phyloP scores from a whole-genome alignment of 2,329 filamentous ascomycete species.

The Diaporthe sp. region DNA sequence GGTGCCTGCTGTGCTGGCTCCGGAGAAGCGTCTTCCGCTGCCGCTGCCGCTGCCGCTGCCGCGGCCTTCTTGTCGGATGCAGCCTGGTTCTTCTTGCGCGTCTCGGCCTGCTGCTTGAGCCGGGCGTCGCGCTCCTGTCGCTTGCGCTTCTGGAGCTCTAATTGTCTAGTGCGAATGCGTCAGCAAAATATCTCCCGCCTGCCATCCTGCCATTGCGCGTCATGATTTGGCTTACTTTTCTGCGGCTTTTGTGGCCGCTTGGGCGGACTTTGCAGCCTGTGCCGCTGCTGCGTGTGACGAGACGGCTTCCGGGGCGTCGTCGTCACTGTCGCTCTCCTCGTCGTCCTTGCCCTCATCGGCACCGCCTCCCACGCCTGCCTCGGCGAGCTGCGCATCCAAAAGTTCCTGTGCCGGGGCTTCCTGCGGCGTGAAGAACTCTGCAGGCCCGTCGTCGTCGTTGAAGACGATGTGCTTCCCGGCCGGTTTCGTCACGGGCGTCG shows the following conservation, averaged over 20 bases:
- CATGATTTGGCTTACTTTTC: constrained; percentile 58
- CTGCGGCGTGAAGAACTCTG: constrained; percentile 48
- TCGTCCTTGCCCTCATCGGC: constrained; percentile 40
- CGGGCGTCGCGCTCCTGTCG: constrained; percentile 66
- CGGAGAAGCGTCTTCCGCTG: constrained; percentile 35
- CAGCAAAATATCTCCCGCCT: neutral
- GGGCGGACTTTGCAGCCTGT: constrained; percentile 59
- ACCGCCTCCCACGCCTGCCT: constrained; percentile 38
- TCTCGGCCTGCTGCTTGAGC: constrained; percentile 67
- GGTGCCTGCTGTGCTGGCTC: constrained; percentile 40
- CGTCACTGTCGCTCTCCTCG: constrained; percentile 52
- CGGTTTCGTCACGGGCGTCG: constrained; percentile 43
- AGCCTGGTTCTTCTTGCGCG: constrained; percentile 55
- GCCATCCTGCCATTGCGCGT: neutral
- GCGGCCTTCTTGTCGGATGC: constrained; percentile 44
- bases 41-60: constrained; percentile 39
- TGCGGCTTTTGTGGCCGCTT: constrained; percentile 62
- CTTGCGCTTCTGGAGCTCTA: constrained; percentile 65
- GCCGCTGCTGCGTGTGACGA: constrained; percentile 64
- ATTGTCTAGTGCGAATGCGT: constrained; percentile 54
- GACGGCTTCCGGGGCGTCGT: constrained; percentile 71
- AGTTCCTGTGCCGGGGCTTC: constrained; percentile 44
- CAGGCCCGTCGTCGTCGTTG: constrained; percentile 44
- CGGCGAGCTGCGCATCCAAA: constrained; percentile 40
- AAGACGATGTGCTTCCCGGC: constrained; percentile 47